Base-by-base conservation (phyloP, 192 early-diverging fungal genomes). In the Gaertneriomyces semiglobifer region DNA sequence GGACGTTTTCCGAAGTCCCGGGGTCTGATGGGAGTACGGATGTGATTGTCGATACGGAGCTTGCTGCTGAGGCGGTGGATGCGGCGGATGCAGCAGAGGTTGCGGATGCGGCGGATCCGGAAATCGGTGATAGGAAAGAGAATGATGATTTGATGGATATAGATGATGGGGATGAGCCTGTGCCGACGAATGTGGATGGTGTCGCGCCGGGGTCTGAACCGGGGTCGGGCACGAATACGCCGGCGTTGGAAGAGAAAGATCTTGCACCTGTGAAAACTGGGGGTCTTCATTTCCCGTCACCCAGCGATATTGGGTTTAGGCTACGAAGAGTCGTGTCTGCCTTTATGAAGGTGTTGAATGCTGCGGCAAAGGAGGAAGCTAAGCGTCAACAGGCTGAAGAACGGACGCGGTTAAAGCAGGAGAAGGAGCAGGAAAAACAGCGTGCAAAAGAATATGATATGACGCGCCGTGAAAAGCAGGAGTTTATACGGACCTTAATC, bases 401-500 rank as follows among this genome's bases (percentile, higher is more conserved):
- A 43, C 56, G 65, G 10, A 76, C 56, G 10, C 51, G 70, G 39
- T 60, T 56, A 12, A 73, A 71, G 69, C 54, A 58, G 65, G 74
- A 73, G 62, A 77, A 79, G 53, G 76, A 75, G 25, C 70, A 80
- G 62, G 70, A 71, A 48, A 63, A 67, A 52, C 62, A 39, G 11
- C 69, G 65, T 44, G 40, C 60, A 46, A 76, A 69, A 52, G 75
- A 78, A 46, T 43, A 75, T 12, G 71, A 79, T 38, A 66, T 83
- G 43, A 67, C 80, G 7, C 84, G 79, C 43, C 76, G 76, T 38
- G 77, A 84, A 51, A 71, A 68, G 48, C 72, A 68, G 72, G 82
- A 84, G 47, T 84, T 84, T 51, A 75, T 81, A 25, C 44, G 76
- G 18, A 79, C 77, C 5, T 51, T 84, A 18, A 62, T 84, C 19